Conservation (phyloP, 1,139 yeast species). For the Suhomyces bribrorum region DNA sequence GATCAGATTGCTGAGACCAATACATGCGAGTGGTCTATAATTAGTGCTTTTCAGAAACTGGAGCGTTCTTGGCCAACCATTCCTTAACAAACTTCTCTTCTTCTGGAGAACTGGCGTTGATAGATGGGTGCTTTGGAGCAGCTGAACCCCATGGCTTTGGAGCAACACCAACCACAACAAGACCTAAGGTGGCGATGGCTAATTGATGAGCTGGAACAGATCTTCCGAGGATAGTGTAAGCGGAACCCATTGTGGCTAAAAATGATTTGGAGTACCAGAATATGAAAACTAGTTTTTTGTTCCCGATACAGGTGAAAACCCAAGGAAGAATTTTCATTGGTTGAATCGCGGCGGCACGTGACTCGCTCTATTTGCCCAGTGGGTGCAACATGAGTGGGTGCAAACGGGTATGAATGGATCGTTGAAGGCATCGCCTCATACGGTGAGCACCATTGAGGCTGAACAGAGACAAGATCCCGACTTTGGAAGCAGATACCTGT, state of each 20-base stretch:
- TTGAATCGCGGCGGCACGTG: constrained; percentile 10
- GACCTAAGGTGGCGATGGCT: constrained; percentile 68
- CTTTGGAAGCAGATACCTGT: background rate
- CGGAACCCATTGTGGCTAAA: constrained; percentile 64
- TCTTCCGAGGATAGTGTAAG: constrained; percentile 76
- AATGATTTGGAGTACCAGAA: constrained; percentile 2
- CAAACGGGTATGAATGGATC: background rate
- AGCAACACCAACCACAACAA: constrained; percentile 54
- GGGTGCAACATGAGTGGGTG: background rate
- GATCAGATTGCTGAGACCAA: background rate
- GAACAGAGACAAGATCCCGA: constrained; percentile 2
- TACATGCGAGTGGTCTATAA: constrained; percentile 1
- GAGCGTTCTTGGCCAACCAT: constrained; percentile 40
- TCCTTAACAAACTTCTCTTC: constrained; percentile 74
- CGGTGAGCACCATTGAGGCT: constrained; percentile 1
- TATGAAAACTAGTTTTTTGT: constrained; percentile 3
- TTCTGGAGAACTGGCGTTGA: constrained; percentile 79
- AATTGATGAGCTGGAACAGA: constrained; percentile 72
- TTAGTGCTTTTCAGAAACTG: constrained; percentile 36
- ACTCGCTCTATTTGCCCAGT: background rate
- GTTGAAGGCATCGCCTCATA: background rate
- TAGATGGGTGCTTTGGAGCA: constrained; percentile 61
- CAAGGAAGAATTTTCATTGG: constrained; percentile 15
- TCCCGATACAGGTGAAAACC: constrained; percentile 5
- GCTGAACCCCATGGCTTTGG: constrained; percentile 71